Evolutionary conservation across 2,329 filamentous ascomycete genomes (phyloP), one percentile per base, ranked within the genome.

Genomic region (Penicillium sp.): DNA sequence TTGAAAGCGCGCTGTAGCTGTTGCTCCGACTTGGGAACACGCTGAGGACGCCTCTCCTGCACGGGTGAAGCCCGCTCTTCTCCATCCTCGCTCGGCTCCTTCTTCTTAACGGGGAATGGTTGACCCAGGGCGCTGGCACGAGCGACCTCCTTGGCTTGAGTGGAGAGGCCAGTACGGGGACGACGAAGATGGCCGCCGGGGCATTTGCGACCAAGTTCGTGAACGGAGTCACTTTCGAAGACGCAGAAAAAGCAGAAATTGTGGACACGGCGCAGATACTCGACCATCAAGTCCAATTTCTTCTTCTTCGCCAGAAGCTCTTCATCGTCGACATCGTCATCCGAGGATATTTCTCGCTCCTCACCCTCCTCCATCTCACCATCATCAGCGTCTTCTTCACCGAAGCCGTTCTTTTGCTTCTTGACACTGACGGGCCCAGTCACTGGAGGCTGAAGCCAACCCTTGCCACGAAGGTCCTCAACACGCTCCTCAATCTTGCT

Each of bases 181-280:
- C 95, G 89, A 64, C 95, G 92, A 63, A 99, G 87, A 82, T 99
- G 95, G n/a, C 95, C 95, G 45, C 95, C 95, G 28, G 95, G 93
- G 70, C 95, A 99, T 79, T 99, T 98, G 61, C 95, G 88, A 43
- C 92, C 93, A 67, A 99, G 83, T 79, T 99, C 95, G 72, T 99
- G 95, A 25, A 98, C 89, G 0, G 94, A 98, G 76, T 99, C 95
- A 73, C 93, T 95, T 79, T 99, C 95, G 69, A 99, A 98, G 5
- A 99, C 96, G 76, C 95, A 99, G 82, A 98, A 99, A 83, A 99
- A 97, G 81, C 95, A 99, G 80, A 99, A 98, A 79, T 95, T 97
- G 84, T 96, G 96, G 55, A 99, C 95, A 16, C 95, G 89, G 55
- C 95, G 92, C 61, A 99, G 84, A 75, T 99, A 99, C 79, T 99